These are phyloP conservation scores for Aspergillus caelatus DNA, from an alignment of 2,329 filamentous ascomycete genomes.

Conservation along the genomic window DNA sequence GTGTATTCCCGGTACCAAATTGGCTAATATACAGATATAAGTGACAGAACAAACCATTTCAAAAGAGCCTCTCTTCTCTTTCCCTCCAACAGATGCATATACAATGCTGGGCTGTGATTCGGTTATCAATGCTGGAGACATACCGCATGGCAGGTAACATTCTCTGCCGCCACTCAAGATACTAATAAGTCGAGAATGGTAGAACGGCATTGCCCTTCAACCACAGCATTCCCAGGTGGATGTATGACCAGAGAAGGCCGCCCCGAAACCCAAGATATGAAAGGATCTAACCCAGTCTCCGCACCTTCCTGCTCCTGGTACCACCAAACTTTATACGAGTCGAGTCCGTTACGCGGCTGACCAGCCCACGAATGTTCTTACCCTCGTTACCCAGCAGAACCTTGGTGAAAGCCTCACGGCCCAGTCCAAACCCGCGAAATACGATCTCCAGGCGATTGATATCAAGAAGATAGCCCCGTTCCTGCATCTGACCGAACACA, in stretches of 20 bases:
- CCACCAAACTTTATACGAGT: constrained; percentile 96
- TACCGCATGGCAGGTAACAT: not conserved
- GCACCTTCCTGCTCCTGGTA: constrained; percentile 79
- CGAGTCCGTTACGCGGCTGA: constrained; percentile 78
- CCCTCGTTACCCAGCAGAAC: constrained; percentile 86
- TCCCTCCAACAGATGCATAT: not conserved
- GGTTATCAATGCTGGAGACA: not conserved
- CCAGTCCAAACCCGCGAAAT: constrained; percentile 80
- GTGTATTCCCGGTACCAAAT: constrained; percentile 9
- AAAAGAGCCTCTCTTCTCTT: not conserved
- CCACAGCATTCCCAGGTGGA: not conserved
- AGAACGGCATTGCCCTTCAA: not conserved
- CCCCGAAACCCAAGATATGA: not conserved
- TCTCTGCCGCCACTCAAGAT: not conserved
- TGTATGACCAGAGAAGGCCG: constrained; percentile 1
- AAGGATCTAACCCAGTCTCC: constrained; percentile 68
- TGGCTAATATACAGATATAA: constrained; percentile 22
- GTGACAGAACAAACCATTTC: constrained; percentile 22
- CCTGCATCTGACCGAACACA: constrained; percentile 80
- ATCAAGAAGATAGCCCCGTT: constrained; percentile 74
- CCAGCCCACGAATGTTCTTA: constrained; percentile 70
- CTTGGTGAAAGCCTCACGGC: constrained; percentile 87
- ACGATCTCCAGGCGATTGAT: constrained; percentile 79
- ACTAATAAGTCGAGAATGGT: not conserved
- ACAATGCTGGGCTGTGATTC: constrained; percentile 3